These are phyloP conservation scores for Tuber indicum DNA, from an alignment of 495 filamentous ascomycete species.

Conservation along the genomic window DNA sequence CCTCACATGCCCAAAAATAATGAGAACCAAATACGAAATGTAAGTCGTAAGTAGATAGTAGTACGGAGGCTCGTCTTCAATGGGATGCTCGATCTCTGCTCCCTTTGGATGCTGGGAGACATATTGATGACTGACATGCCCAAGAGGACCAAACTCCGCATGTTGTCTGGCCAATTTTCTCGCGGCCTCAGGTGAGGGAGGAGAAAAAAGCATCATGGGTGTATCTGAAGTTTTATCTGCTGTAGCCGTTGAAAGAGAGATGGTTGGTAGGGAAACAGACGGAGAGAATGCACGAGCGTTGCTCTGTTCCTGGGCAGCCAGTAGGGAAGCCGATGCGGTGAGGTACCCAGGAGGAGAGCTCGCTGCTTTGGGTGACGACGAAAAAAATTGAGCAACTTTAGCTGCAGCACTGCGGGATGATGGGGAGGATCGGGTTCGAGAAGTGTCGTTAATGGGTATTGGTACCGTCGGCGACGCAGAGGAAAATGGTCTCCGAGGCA, in stretches of 20 bases:
- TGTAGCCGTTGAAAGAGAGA: slow-evolving; percentile 82
- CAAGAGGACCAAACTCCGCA: slow-evolving; percentile 86
- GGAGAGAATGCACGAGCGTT: slow-evolving; percentile 56
- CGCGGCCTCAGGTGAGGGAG: slow-evolving; percentile 79
- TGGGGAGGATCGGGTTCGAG: slow-evolving; percentile 47
- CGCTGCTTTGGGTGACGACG: slow-evolving; percentile 63
- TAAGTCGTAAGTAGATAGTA: slow-evolving; percentile 95
- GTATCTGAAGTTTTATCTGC: slow-evolving; percentile 55
- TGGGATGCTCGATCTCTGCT: slow-evolving; percentile 65
- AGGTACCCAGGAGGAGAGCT: slow-evolving; percentile 49
- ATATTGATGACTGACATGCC: slow-evolving; percentile 72
- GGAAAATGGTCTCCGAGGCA: slow-evolving; percentile 38
- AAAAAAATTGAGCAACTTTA: slow-evolving; percentile 56
- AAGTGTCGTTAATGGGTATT: slow-evolving; percentile 45
- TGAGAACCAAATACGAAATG: slow-evolving; percentile 91
- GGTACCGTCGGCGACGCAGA: slow-evolving; percentile 38
- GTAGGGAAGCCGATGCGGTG: slow-evolving; percentile 53
- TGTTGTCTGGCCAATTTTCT: slow-evolving; percentile 67
- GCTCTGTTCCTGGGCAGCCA: slow-evolving; percentile 53
- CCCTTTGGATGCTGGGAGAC: slow-evolving; percentile 71
- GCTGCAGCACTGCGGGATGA: slow-evolving; percentile 51
- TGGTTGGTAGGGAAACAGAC: slow-evolving; percentile 76
- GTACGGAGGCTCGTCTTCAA: slow-evolving; percentile 94
- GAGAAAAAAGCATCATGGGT: slow-evolving; percentile 64
- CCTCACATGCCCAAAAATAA: slow-evolving; percentile 87